Base-by-base conservation (phyloP, 371 early-diverging fungal genomes). In the Mucor saturninus region DNA sequence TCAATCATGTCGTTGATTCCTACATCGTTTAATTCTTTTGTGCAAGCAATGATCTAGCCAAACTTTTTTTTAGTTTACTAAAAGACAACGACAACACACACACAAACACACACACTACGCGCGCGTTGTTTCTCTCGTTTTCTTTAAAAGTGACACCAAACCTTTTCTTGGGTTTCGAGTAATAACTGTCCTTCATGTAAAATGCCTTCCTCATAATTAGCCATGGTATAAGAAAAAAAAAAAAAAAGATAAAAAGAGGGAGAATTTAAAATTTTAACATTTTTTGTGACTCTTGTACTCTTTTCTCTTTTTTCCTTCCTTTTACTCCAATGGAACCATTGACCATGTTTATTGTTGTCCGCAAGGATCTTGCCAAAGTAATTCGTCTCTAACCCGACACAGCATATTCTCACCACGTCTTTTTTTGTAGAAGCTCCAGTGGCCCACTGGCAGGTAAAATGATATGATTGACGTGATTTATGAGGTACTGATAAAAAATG, bases 361-460 rank as follows among this genome's bases (percentile, higher is more conserved):
- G 95, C 58, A 93, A 91, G 73, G 95, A 94, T 64, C 79, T 94
- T 38, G 74, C 85, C 61, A 92, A 93, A 84, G 91, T 90, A 73
- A 55, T 50, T 14, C 21, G 7, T 21, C 54, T 45, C 48, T 6
- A 40, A 30, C 26, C 53, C 13, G 37, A 45, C 53, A 32, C 26
- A 10, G n/a, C 8, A 35, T 45, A 3, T 21, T 21, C 21, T 21
- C 21, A 21, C 21, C 21, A 21, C 21, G 21, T 21, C 43, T 4
- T 53, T 35, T 51, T 51, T 54, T 53, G 28, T 15, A 59, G 75
- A 91, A 90, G 79, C 78, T 32, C 74, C 59, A 85, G 35, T 93
- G 93, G 93, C 82, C 89, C 4, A 80, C 86, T n/a, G 93, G 93
- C 46, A 91, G 92, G 93, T 89, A 87, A 73, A 40, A 21, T 15